phyloP scores from a whole-genome alignment of 495 filamentous ascomycete species.

The Podospora pseudoanserina region DNA sequence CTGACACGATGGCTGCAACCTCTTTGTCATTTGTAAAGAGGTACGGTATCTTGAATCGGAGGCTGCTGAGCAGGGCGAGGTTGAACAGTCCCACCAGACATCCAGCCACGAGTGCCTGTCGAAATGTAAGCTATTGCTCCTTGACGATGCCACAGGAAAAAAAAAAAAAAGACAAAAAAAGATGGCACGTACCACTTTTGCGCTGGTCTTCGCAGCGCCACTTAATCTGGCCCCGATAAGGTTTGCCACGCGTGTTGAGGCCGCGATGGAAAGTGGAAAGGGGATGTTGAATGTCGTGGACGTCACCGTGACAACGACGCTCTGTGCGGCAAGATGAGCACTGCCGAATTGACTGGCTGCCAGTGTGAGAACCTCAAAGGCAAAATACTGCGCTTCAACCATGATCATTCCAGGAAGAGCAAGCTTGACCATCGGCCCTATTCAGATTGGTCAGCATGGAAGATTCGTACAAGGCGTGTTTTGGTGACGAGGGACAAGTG shows the following conservation, averaged over 20 bases:
- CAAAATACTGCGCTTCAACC: constrained; percentile 79
- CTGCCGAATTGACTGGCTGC: constrained; percentile 64
- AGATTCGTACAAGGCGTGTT: background rate
- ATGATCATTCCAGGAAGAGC: constrained; percentile 78
- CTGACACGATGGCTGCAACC: constrained; percentile 64
- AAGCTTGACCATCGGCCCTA: constrained; percentile 68
- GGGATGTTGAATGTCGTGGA: constrained; percentile 54
- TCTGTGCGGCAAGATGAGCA: constrained; percentile 56
- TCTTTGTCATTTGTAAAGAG: constrained; percentile 73
- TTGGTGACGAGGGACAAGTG: background rate
- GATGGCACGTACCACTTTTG: constrained; percentile 50
- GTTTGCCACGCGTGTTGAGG: constrained; percentile 54
- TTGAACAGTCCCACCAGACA: constrained; percentile 68
- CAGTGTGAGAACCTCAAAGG: constrained; percentile 68
- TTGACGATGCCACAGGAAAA: background rate
- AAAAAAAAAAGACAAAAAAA: background rate
- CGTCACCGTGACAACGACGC: constrained; percentile 45
- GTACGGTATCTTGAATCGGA: constrained; percentile 57
- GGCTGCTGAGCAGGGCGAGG: constrained; percentile 52
- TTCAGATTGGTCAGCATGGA: background rate
- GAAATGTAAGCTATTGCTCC: background rate
- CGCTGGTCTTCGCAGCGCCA: constrained; percentile 58
- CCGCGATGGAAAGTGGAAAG: constrained; percentile 54
- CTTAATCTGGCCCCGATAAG: constrained; percentile 58
- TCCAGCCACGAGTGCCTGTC: constrained; percentile 25